phyloP scores from a whole-genome alignment of 2,329 filamentous ascomycete species.

The Dothistroma septosporum region DNA sequence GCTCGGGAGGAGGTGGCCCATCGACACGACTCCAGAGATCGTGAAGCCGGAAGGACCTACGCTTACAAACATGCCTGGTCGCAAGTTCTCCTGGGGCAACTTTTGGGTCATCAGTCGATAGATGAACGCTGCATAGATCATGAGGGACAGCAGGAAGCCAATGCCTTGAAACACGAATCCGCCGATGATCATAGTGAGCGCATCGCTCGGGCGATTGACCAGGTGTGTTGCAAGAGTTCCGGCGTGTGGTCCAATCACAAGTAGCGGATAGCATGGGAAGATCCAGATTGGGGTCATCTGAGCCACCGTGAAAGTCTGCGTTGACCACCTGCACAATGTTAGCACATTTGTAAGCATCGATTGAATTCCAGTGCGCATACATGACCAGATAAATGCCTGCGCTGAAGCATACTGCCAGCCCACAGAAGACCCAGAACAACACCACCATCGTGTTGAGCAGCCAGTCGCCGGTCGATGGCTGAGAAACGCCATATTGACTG shows the following conservation, averaged over 20 bases:
- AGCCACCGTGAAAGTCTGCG: constrained; percentile 66
- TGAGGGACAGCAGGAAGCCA: constrained; percentile 63
- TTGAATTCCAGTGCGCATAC: constrained; percentile 47
- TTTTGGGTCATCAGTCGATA: constrained; percentile 88
- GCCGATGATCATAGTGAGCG: constrained; percentile 56
- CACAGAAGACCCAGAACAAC: constrained; percentile 71
- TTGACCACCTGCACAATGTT: constrained; percentile 52
- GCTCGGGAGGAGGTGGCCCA: constrained; percentile 50
- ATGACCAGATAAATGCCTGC: constrained; percentile 70
- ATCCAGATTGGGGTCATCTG: constrained; percentile 88
- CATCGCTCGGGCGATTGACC: constrained; percentile 32
- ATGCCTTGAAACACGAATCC: constrained; percentile 61
- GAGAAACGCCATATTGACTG: constrained; percentile 63
- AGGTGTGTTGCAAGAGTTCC: constrained; percentile 52
- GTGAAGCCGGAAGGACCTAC: constrained; percentile 73
- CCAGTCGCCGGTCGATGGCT: constrained; percentile 53
- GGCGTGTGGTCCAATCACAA: constrained; percentile 72
- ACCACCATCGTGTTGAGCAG: constrained; percentile 55
- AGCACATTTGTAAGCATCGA: neutral
- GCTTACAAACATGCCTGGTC: constrained; percentile 81
- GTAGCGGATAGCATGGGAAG: constrained; percentile 76
- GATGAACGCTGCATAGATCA: constrained; percentile 80
- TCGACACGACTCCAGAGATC: constrained; percentile 56
- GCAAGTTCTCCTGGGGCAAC: constrained; percentile 67
- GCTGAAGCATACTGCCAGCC: constrained; percentile 62